Evolutionary conservation across 2,329 filamentous ascomycete genomes (phyloP).

Genomic region (Aureobasidium sp.): DNA sequence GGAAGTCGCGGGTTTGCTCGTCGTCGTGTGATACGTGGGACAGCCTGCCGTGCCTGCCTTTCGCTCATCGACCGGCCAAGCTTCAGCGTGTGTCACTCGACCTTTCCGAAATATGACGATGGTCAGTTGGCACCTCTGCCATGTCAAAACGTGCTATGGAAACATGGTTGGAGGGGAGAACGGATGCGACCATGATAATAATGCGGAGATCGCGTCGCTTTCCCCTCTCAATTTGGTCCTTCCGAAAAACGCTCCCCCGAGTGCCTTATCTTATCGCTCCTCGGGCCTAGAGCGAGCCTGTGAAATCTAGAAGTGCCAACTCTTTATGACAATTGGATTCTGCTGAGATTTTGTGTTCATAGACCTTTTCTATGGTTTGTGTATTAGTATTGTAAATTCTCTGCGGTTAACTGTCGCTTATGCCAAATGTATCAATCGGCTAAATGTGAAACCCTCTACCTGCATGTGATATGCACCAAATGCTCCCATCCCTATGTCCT

Average conservation of each 20-base stretch:
- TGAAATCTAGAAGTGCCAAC: neutral
- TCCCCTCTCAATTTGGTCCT: neutral
- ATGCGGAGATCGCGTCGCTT: neutral
- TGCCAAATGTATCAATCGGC: neutral
- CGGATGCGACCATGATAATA: neutral
- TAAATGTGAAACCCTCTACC: neutral
- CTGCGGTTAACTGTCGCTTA: neutral
- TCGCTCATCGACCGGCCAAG: neutral
- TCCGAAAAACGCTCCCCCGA: neutral
- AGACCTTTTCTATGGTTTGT: neutral
- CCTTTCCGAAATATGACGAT: neutral
- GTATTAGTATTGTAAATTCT: neutral
- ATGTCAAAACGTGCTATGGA: neutral
- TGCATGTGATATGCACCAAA: neutral
- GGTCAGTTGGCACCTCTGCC: neutral
- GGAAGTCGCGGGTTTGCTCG: slow-evolving; percentile 2
- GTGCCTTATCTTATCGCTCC: slow-evolving; percentile 6
- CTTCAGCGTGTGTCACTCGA: slow-evolving; percentile 2
- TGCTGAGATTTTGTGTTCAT: neutral
- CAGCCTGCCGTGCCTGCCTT: neutral
- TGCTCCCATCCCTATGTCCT: neutral
- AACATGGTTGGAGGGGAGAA: neutral
- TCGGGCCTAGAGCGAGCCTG: neutral
- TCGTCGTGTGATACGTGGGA: slow-evolving; percentile 2
- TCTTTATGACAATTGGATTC: neutral